phyloP scores from a whole-genome alignment of 495 filamentous ascomycete species.

The Aspergillus nidulans region DNA sequence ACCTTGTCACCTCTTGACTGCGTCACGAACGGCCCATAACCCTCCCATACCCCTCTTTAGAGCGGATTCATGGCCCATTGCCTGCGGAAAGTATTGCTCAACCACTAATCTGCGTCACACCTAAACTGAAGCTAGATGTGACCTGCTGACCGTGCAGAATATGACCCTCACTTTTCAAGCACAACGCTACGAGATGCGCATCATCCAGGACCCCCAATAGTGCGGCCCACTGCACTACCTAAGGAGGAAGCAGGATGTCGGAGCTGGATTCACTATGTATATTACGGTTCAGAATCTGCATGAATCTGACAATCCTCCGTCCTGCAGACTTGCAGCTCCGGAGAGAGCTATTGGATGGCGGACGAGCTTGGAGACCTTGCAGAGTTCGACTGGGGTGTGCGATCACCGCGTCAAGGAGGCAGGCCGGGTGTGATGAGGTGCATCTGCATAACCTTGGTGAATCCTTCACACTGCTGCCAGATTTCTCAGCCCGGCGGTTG shows the following conservation, averaged over 20 bases:
- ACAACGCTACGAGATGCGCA: not conserved
- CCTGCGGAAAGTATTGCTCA: not conserved
- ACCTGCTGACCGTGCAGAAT: not conserved
- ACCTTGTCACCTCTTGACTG: not conserved
- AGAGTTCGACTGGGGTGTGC: not conserved
- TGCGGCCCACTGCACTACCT: not conserved
- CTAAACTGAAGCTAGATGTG: not conserved
- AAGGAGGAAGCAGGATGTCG: not conserved
- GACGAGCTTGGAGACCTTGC: not conserved
- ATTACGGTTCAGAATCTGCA: conserved; percentile 3
- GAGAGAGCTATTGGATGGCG: not conserved
- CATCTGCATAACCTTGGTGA: conserved; percentile 14
- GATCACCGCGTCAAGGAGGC: conserved; percentile 17
- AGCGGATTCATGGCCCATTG: not conserved
- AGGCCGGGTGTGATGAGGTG: conserved; percentile 17
- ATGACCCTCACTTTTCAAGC: not conserved
- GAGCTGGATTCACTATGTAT: not conserved
- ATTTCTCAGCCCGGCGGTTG: conserved; percentile 8
- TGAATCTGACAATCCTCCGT: not conserved
- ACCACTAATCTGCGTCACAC: not conserved
- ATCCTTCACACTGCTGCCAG: conserved; percentile 10
- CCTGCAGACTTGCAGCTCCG: not conserved
- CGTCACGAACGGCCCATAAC: not conserved
- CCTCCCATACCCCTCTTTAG: not conserved
- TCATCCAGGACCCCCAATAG: not conserved